phyloP scores from a whole-genome alignment of 2,329 filamentous ascomycete genomes.

The Paracoccidioides brasiliensis region DNA sequence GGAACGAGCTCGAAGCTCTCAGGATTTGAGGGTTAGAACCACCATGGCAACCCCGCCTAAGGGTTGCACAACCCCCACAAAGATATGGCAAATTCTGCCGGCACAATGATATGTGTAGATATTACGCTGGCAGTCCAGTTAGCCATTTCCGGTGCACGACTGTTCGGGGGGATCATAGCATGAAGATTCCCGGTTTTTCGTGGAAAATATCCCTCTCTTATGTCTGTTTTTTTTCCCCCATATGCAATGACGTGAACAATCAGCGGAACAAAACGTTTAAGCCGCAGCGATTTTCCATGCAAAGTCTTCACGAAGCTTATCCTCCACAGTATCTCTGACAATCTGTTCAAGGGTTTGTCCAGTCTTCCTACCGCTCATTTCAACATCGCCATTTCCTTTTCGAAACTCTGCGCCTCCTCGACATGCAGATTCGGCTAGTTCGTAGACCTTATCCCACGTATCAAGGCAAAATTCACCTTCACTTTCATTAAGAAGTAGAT shows the following conservation, averaged over 20 bases:
- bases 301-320: conserved; percentile 36
- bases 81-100: background rate
- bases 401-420: conserved; percentile 43
- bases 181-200: too few relatives aligned
- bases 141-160: too few relatives aligned
- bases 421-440: conserved; percentile 54
- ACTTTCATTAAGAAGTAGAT: conserved; percentile 67
- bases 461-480: conserved; percentile 63
- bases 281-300: conserved; percentile 26
- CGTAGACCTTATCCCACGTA: conserved; percentile 61
- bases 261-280: conserved; percentile 13
- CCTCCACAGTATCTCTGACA: conserved; percentile 48
- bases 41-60: background rate
- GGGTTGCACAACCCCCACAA: background rate
- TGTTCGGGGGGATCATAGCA: too few relatives aligned
- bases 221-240: background rate
- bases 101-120: background rate
- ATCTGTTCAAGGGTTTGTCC: conserved; percentile 42
- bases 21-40: background rate
- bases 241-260: background rate
- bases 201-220: background rate
- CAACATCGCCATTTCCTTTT: conserved; percentile 23
- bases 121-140: background rate
- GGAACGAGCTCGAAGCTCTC: background rate
- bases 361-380: conserved; percentile 29